Conservation (phyloP, 2,329 filamentous ascomycete genomes). For the Diaporthe citri region DNA sequence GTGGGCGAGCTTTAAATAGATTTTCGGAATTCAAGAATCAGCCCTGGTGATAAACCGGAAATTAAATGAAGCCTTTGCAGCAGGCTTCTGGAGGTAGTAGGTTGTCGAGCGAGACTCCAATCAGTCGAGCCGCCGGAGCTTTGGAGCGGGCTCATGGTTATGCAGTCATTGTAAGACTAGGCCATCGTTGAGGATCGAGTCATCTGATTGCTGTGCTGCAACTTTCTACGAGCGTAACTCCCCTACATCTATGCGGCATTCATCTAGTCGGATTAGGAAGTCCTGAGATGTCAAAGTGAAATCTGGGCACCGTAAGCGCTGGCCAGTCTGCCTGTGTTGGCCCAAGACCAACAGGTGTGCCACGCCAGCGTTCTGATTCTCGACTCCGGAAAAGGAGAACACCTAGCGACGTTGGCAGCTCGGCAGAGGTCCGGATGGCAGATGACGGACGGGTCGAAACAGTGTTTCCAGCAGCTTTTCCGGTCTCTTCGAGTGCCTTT, state of each 20-base stretch:
- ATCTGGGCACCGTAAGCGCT: background rate
- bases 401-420: background rate
- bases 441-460: background rate
- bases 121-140: background rate
- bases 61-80: too few relatives aligned
- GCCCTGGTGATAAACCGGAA: background rate
- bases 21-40: background rate
- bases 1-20: background rate
- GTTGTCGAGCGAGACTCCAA: background rate
- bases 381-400: background rate
- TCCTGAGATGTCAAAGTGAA: background rate
- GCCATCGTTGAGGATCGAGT: background rate
- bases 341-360: background rate
- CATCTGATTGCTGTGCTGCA: background rate
- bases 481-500: background rate
- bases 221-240: background rate
- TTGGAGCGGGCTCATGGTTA: background rate
- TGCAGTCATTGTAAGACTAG: background rate
- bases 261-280: background rate
- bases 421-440: background rate
- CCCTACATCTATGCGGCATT: background rate
- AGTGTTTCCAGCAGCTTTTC: background rate
- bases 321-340: background rate
- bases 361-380: background rate
- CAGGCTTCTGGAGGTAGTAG: too few relatives aligned